Evolutionary conservation across 2,329 filamentous ascomycete genomes (phyloP).

Genomic region (Escovopsis weberi): DNA sequence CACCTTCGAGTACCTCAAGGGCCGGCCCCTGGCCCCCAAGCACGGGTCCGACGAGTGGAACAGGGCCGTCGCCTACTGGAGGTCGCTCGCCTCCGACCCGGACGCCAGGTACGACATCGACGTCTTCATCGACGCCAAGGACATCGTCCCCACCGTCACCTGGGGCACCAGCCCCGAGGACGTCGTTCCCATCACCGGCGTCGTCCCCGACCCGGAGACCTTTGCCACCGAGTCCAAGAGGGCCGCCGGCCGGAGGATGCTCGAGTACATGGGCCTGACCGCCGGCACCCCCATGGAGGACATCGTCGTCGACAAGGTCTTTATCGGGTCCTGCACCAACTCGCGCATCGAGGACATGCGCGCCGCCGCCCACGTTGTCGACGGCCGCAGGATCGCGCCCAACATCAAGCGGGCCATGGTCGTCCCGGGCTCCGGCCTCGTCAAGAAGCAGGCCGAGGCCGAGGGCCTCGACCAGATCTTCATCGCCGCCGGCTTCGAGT

Average conservation of each 20-base stretch:
- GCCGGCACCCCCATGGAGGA: slow-evolving; percentile 84
- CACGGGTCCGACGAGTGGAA: slow-evolving; percentile 79
- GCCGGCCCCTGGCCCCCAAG: slow-evolving; percentile 74
- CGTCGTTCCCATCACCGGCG: slow-evolving; percentile 82
- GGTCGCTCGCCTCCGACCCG: slow-evolving; percentile 68
- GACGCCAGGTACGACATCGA: slow-evolving; percentile 82
- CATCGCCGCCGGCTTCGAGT: slow-evolving; percentile 82
- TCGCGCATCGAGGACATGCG: slow-evolving; percentile 91
- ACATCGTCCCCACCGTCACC: slow-evolving; percentile 84
- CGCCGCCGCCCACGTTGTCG: slow-evolving; percentile 70
- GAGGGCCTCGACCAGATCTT: slow-evolving; percentile 94
- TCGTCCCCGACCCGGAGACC: slow-evolving; percentile 80
- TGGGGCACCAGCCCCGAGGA: slow-evolving; percentile 98
- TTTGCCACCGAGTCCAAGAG: slow-evolving; percentile 73
- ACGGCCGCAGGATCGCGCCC: slow-evolving; percentile 71
- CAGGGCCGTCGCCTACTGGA: slow-evolving; percentile 79
- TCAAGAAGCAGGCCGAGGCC: slow-evolving; percentile 80
- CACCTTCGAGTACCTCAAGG: slow-evolving; percentile 92
- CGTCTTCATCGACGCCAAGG: slow-evolving; percentile 79
- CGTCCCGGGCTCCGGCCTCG: slow-evolving; percentile 85
- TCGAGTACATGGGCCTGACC: slow-evolving; percentile 92
- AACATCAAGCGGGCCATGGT: slow-evolving; percentile 95
- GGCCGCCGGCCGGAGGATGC: slow-evolving; percentile 60
- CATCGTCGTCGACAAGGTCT: slow-evolving; percentile 87
- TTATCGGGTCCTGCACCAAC: slow-evolving; percentile 97